A percentile compares a stretch with the other conserved stretches of the same genome.
Conservation (phyloP, 306 rosid genomes). For the Herpetospermum pedunculosum region DNA sequence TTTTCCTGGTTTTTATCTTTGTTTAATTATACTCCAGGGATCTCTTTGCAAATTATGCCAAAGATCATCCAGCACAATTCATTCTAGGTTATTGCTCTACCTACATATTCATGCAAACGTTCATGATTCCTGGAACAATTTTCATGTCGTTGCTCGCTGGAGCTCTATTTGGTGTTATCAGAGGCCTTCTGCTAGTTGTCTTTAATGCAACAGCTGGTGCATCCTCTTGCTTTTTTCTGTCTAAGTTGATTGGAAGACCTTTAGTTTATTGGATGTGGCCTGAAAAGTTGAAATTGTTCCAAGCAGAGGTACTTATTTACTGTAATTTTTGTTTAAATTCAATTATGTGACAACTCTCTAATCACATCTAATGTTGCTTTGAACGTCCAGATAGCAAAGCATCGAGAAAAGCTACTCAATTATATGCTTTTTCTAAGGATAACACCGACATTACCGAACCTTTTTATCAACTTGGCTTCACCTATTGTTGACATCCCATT, state of each 20-base stretch:
- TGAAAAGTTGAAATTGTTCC: conserved; percentile 74
- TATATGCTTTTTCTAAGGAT: conserved; percentile 97
- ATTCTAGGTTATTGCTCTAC: conserved; percentile 90
- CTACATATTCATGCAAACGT: conserved; percentile 96
- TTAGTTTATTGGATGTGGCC: conserved; percentile 92
- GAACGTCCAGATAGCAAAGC: conserved; percentile 64
- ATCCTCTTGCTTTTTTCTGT: conserved; percentile 76
- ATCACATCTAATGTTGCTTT: not conserved
- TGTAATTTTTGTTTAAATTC: not conserved
- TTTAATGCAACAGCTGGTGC: conserved; percentile 94
- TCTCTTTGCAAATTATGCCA: conserved; percentile 52
- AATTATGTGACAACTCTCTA: not conserved
- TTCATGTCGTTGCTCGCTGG: conserved; percentile 97
- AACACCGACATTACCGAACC: conserved; percentile 90
- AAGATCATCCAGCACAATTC: conserved; percentile 60
- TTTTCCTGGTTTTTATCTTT: not conserved
- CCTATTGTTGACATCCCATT: conserved; percentile 96
- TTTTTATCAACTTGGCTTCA: conserved; percentile 97
- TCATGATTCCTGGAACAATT: conserved; percentile 97
- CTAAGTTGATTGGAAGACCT: conserved; percentile 92
- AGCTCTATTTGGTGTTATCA: conserved; percentile 84
- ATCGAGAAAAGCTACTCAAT: conserved; percentile 82
- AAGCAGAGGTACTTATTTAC: conserved; percentile 55
- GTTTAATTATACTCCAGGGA: conserved; percentile 32
- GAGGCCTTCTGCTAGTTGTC: conserved; percentile 73